Evolutionary conservation across 2,329 filamentous ascomycete species (phyloP).

Genomic region (Ciborinia camelliae): DNA sequence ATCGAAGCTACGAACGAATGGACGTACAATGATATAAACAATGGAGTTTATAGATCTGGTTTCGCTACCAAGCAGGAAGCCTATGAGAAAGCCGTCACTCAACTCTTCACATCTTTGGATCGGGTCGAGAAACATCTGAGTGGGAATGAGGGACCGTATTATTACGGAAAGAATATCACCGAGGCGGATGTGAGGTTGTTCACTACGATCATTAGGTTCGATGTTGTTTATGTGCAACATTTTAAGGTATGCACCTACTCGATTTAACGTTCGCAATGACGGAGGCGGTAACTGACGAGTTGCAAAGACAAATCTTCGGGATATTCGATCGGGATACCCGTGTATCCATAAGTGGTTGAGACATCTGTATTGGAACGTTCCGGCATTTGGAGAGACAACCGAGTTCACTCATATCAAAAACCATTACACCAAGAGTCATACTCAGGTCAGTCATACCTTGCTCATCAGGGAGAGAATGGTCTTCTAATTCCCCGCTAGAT

Average conservation of each 20-base stretch:
- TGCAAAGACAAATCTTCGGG: constrained; percentile 52
- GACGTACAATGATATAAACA: constrained; percentile 73
- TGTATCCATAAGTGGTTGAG: constrained; percentile 64
- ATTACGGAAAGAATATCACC: constrained; percentile 71
- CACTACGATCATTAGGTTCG: constrained; percentile 63
- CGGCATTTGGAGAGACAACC: constrained; percentile 52
- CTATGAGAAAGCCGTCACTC: constrained; percentile 69
- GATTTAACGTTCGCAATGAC: constrained; percentile 31
- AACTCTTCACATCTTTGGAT: constrained; percentile 76
- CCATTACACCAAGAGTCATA: constrained; percentile 85
- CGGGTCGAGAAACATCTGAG: constrained; percentile 67
- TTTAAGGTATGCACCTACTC: constrained; percentile 67
- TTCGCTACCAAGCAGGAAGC: constrained; percentile 82
- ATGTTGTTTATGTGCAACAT: constrained; percentile 76
- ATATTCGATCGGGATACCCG: constrained; percentile 49
- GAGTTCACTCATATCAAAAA: constrained; percentile 59
- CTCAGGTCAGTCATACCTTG: constrained; percentile 42
- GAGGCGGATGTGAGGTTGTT: constrained; percentile 77
- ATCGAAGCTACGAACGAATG: constrained; percentile 79
- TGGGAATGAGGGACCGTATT: constrained; percentile 57
- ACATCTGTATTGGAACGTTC: constrained; percentile 64
- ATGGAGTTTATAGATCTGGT: constrained; percentile 71
- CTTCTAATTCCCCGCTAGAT: constrained; percentile 52
- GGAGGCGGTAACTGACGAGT: neutral
- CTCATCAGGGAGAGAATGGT: neutral